Conservation (phyloP, 192 early-diverging fungal species). For the Piromyces finnis region DNA sequence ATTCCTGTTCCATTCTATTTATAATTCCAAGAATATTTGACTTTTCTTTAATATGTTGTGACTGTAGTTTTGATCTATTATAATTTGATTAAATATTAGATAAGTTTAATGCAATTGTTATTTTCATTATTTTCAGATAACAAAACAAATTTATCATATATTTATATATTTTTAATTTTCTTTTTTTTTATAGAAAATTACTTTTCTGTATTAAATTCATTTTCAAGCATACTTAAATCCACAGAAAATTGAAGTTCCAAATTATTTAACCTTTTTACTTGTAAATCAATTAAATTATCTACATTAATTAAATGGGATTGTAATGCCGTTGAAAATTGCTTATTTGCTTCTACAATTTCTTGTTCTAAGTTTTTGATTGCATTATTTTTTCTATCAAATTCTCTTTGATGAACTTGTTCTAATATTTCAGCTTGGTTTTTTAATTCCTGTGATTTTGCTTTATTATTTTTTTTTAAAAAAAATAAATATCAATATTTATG, state of each 20-base stretch:
- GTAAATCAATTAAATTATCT: constrained; percentile 32
- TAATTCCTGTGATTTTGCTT: constrained; percentile 26
- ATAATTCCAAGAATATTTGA: constrained; percentile 34
- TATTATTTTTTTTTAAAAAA: no score
- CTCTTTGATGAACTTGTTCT: constrained; percentile 23
- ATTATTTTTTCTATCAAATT: constrained; percentile 24
- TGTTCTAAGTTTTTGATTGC: constrained; percentile 13
- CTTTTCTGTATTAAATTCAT: constrained; percentile 34
- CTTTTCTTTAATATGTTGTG: constrained; percentile 25
- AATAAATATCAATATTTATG: not conserved
- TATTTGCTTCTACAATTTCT: constrained; percentile 26
- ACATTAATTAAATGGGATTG: constrained; percentile 34
- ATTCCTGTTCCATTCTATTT: constrained; percentile 29
- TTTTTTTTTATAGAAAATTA: constrained; percentile 1
- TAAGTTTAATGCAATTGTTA: no score
- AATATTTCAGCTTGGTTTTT: constrained; percentile 15
- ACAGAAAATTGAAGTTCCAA: constrained; percentile 20
- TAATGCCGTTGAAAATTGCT: constrained; percentile 28
- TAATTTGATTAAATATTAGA: no score
- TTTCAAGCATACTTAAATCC: constrained; percentile 23
- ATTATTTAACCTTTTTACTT: constrained; percentile 19
- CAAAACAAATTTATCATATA: no score
- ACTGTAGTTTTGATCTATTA: constrained; percentile 17
- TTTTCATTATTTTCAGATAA: no score
- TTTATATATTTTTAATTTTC: no score